A percentile compares a stretch with the other conserved stretches of the same genome.
phyloP scores from a whole-genome alignment of 441 rosid species.

The Populus trichocarpa region DNA sequence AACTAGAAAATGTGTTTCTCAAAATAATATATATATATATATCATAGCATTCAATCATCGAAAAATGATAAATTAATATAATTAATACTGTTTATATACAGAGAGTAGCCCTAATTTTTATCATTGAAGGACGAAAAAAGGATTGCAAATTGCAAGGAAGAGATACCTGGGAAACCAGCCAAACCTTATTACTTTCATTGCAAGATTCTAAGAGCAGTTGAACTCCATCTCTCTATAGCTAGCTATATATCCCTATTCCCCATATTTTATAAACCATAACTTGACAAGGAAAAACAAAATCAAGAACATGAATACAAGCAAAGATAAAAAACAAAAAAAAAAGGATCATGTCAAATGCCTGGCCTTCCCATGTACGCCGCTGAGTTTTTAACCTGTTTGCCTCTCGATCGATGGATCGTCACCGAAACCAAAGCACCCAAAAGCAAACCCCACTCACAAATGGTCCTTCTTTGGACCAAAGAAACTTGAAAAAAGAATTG shows the following conservation, averaged over 20 bases:
- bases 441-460: not conserved
- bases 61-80: not conserved
- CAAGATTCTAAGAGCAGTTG: conserved; percentile 4
- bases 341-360: conserved; percentile 31
- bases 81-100: not conserved
- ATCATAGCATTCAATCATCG: not conserved
- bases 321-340: not conserved
- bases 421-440: not conserved
- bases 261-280: not conserved
- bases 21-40: not conserved
- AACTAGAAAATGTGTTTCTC: no score
- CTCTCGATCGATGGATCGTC: conserved; percentile 13
- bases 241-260: not conserved
- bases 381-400: not conserved
- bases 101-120: not conserved
- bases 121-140: not conserved
- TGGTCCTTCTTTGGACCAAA: not conserved
- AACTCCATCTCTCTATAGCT: not conserved
- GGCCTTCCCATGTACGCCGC: conserved; percentile 75
- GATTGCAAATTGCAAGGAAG: not conserved
- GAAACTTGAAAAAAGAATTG: not conserved
- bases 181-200: not conserved
- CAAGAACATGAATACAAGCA: not conserved
- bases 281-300: not conserved
- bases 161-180: not conserved